Conservation (phyloP, 495 filamentous ascomycete genomes). For the Cenococcum geophilum region DNA sequence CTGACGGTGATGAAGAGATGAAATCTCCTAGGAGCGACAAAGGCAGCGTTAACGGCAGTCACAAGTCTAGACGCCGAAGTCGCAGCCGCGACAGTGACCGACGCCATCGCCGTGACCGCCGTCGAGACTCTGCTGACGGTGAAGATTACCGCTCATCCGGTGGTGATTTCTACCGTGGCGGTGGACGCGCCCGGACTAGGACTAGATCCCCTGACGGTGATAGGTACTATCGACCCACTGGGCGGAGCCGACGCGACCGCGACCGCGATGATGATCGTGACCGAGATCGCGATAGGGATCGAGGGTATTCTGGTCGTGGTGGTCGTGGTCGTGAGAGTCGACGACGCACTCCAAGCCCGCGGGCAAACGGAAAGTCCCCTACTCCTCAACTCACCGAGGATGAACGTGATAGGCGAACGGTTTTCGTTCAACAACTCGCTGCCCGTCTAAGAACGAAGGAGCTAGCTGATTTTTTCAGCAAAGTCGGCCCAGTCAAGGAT, state of each 20-base stretch:
- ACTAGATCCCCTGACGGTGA: constrained; percentile 68
- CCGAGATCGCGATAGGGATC: constrained; percentile 44
- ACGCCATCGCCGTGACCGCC: constrained; percentile 15
- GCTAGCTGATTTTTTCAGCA: constrained; percentile 91
- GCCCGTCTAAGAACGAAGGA: constrained; percentile 88
- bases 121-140: constrained; percentile 17
- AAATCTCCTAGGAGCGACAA: constrained; percentile 61
- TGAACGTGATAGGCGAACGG: constrained; percentile 91
- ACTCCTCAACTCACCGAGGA: constrained; percentile 71
- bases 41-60: constrained; percentile 73
- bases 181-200: constrained; percentile 61
- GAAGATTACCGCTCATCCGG: constrained; percentile 25
- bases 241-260: constrained; percentile 45
- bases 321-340: constrained; percentile 9
- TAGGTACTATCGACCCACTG: constrained; percentile 64
- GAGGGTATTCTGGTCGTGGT: constrained; percentile 40
- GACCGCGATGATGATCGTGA: constrained; percentile 40
- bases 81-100: constrained; percentile 74
- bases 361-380: constrained; percentile 6
- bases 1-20: constrained; percentile 62
- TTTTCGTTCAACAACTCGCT: constrained; percentile 97
- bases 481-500: constrained; percentile 92
- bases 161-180: constrained; percentile 48
- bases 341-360: constrained; percentile 40
- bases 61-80: constrained; percentile 77